Evolutionary conservation across 2,329 filamentous ascomycete species (phyloP).

Genomic region (Fusarium sp.): DNA sequence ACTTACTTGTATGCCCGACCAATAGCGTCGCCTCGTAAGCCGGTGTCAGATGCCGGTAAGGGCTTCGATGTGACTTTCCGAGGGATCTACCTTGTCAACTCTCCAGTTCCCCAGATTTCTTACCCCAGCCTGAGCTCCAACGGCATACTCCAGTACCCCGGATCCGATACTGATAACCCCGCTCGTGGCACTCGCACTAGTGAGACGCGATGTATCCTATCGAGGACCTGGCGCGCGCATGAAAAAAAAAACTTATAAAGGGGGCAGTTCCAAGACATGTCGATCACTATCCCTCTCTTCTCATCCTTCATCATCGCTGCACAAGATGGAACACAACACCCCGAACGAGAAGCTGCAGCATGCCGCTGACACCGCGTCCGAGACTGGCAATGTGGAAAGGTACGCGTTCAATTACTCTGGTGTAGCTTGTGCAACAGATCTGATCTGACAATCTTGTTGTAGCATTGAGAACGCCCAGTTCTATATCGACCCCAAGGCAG

Average conservation of each 20-base stretch:
- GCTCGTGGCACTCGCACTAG: neutral
- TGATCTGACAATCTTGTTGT: neutral
- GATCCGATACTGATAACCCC: constrained; percentile 17
- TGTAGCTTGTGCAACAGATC: fast-evolving
- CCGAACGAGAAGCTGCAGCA: constrained; percentile 23
- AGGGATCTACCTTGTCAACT: neutral
- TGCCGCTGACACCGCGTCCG: constrained; percentile 15
- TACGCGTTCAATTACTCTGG: neutral
- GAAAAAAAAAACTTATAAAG: constrained; percentile 14
- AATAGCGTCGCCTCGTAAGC: neutral
- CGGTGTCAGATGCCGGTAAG: constrained; percentile 19
- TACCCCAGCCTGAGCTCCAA: neutral
- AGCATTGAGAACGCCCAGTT: constrained; percentile 21
- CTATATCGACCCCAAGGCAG: constrained; percentile 23
- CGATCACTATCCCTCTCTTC: neutral
- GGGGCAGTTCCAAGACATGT: neutral
- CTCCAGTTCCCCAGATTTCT: constrained; percentile 3
- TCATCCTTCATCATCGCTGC: neutral
- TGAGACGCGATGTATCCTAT: neutral
- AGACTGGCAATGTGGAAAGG: constrained; percentile 11
- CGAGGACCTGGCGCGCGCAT: neutral
- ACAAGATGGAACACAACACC: constrained; percentile 4
- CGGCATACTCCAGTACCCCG: constrained; percentile 7
- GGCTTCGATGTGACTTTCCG: neutral
- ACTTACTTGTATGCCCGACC: neutral